A percentile compares a stretch with the other conserved stretches of the same genome.
These are phyloP conservation scores for Alternaria brassicicola DNA, from an alignment of 2,329 filamentous ascomycete species.

Conservation along the genomic window DNA sequence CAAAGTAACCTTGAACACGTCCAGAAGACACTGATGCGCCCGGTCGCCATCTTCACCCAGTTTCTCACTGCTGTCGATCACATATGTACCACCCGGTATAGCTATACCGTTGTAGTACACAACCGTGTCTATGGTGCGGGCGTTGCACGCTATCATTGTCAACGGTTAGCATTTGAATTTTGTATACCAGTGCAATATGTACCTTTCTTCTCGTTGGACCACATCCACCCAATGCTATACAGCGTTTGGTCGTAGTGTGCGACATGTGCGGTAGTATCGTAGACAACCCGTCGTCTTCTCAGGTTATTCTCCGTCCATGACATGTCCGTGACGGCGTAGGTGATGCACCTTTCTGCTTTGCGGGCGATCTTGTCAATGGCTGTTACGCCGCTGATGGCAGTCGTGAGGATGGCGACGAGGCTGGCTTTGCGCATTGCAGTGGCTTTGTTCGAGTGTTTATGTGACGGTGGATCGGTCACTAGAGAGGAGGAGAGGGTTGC, in stretches of 20 bases:
- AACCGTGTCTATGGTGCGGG: neutral
- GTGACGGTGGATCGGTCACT: neutral
- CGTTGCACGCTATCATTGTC: neutral
- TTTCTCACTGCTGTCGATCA: constrained; percentile 7
- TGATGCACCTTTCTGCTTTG: neutral
- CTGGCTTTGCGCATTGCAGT: neutral
- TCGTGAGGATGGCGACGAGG: neutral
- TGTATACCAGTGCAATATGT: neutral
- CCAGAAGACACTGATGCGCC: constrained; percentile 4
- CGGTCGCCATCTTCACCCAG: neutral
- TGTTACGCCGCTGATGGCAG: neutral
- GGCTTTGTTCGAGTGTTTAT: neutral
- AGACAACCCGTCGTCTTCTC: constrained; percentile 2
- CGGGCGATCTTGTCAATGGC: constrained; percentile 2
- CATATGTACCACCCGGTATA: constrained; percentile 4
- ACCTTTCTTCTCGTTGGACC: constrained; percentile 1
- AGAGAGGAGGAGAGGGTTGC: neutral
- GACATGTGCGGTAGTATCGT: constrained; percentile 1
- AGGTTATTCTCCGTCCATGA: neutral
- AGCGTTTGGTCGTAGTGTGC: neutral
- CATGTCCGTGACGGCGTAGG: neutral
- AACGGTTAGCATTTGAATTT: neutral
- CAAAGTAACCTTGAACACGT: neutral
- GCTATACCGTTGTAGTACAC: constrained; percentile 3
- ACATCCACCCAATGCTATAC: constrained; percentile 5